Conservation (phyloP, 257 asterid species). For the Solanum stenotomum region DNA sequence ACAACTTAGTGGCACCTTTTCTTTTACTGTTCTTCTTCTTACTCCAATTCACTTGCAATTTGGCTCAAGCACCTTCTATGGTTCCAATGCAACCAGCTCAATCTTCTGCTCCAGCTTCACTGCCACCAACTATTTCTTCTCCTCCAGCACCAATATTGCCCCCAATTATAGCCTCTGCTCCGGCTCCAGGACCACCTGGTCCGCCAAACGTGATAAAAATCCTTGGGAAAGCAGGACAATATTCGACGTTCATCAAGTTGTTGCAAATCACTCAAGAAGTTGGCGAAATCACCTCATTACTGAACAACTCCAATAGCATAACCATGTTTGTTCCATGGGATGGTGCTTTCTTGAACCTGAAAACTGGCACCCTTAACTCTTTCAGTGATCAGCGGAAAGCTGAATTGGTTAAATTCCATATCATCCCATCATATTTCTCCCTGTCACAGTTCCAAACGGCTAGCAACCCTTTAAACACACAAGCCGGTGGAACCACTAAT, state of each 20-base stretch:
- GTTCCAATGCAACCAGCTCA: not conserved
- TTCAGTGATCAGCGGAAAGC: constrained; percentile 24
- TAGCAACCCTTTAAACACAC: constrained; percentile 39
- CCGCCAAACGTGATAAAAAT: constrained; percentile 34
- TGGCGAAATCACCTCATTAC: constrained; percentile 36
- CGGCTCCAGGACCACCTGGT: constrained; percentile 27
- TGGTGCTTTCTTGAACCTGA: constrained; percentile 33
- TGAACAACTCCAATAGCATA: constrained; percentile 38
- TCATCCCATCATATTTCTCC: constrained; percentile 21
- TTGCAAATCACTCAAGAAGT: constrained; percentile 37
- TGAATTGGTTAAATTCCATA: constrained; percentile 34
- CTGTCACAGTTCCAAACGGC: constrained; percentile 34
- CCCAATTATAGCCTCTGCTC: not conserved
- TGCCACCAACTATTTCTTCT: not conserved
- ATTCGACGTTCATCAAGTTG: constrained; percentile 39
- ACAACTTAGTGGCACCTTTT: not conserved
- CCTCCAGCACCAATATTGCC: not conserved
- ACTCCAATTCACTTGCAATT: not conserved
- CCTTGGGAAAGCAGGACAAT: constrained; percentile 40
- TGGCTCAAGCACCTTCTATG: constrained; percentile 22
- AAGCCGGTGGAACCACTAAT: constrained; percentile 34
- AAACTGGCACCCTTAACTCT: constrained; percentile 32
- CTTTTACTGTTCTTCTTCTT: constrained; percentile 12
- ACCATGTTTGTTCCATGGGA: constrained; percentile 38
- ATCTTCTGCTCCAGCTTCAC: not conserved